Conservation (phyloP, 306 rosid species). For the Sesbania bispinosa region DNA sequence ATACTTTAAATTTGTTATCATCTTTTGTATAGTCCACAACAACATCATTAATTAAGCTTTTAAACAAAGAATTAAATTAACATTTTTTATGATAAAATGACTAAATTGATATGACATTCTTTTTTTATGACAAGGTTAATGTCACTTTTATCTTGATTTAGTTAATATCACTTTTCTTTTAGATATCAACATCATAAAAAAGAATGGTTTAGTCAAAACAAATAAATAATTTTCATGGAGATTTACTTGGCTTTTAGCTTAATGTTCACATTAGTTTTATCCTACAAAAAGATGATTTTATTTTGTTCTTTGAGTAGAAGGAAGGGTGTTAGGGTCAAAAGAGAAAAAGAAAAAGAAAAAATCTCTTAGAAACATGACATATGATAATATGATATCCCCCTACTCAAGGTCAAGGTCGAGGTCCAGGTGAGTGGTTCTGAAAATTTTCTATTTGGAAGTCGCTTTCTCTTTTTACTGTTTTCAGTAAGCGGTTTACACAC, state of each 20-base stretch:
- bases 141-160: neutral
- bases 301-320: neutral
- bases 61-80: too few relatives aligned
- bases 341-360: neutral
- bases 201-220: neutral
- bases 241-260: neutral
- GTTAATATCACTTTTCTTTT: neutral
- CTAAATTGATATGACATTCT: neutral
- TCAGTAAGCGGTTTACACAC: conserved; percentile 21
- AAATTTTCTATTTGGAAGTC: conserved; percentile 24
- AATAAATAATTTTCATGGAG: neutral
- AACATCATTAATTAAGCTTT: too few relatives aligned
- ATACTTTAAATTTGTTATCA: too few relatives aligned
- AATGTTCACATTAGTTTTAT: neutral
- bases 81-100: neutral
- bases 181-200: neutral
- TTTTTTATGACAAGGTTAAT: neutral
- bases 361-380: neutral
- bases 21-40: too few relatives aligned
- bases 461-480: conserved; percentile 37
- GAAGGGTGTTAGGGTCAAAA: conserved; percentile 21
- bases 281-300: neutral
- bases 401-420: too few relatives aligned
- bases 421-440: conserved; percentile 24
- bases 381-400: neutral